Evolutionary conservation across 345 rosid genomes (phyloP), one percentile per base, ranked within the genome.

Genomic region (Cochlearia excelsa): DNA sequence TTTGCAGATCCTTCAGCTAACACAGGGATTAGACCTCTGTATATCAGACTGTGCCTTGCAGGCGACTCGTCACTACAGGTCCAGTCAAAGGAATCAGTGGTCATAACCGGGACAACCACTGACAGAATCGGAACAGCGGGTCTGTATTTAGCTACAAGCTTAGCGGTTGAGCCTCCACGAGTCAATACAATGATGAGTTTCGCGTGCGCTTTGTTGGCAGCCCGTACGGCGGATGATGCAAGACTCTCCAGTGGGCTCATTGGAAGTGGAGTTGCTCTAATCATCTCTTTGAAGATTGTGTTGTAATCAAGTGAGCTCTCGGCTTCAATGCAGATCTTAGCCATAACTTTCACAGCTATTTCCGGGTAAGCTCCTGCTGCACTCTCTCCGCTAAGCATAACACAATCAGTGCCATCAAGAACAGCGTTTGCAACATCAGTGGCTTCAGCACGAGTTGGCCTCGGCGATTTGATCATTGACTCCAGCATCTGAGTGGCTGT

Each of bases 401-500:
- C 64, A 27, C 64, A 59, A 35, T 59, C 64, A 0, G 64, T 59
- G 35, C 64, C 64, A 48, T 59, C 64, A 1, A 59, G 45, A 4
- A 59, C 64, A 1, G 64, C 64, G n/a, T 59, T 59, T 46, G 64
- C 64, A 11, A 59, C 64, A 11, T 59, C 64, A 0, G 64, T 59
- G 44, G 64, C 64, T 46, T 59, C 64, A 1, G 64, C 64, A 34
- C 64, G 53, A 6, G 64, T 59, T 6, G 64, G 64, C 7, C 64
- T 53, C 2, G 64, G 64, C 0, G 64, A 59, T 27, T 59, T 59
- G 45, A 59, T 59, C 64, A 59, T 59, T 26, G 64, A 59, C 54
- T 59, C 64, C 26, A 59, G 64, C 64, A 59, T 59, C 26, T 59
- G 64, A 35, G 64, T 59, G 27, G 64, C 64, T 59, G 64, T 59